Percentiles rank a stretch among this genome's conserved stretches.
Conservation (phyloP, 2,329 filamentous ascomycete species). For the Fusarium denticulatum region DNA sequence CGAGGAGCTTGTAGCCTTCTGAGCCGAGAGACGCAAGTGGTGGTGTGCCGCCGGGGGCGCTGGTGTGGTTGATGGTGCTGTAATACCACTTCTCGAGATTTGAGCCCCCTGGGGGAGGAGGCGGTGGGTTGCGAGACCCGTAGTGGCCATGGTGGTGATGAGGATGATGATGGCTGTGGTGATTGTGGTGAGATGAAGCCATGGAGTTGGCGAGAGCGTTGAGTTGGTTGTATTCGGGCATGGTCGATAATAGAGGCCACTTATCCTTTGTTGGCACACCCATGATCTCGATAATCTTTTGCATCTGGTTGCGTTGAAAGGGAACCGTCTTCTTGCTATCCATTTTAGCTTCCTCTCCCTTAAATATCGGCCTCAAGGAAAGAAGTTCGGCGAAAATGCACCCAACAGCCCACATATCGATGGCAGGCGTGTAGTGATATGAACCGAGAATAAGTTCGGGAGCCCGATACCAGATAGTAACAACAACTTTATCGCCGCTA, state of each 20-base stretch:
- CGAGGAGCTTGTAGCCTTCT: slow-evolving; percentile 85
- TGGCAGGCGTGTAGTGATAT: slow-evolving; percentile 95
- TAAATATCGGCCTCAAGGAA: slow-evolving; percentile 92
- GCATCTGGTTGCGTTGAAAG: slow-evolving; percentile 98
- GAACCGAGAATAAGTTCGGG: slow-evolving; percentile 92
- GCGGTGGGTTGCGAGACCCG: slow-evolving; percentile 52
- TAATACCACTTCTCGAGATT: slow-evolving; percentile 85
- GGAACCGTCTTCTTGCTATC: slow-evolving; percentile 97
- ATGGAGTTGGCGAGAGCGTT: slow-evolving; percentile 62
- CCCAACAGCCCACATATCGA: slow-evolving; percentile 97
- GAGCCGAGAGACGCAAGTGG: slow-evolving; percentile 70
- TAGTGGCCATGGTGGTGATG: slow-evolving; percentile 56
- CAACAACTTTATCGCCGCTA: slow-evolving; percentile 95
- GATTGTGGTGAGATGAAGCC: slow-evolving; percentile 54
- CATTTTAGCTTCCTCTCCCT: slow-evolving; percentile 99
- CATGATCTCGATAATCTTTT: slow-evolving; percentile 97
- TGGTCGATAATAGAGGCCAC: slow-evolving; percentile 85
- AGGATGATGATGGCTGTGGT: slow-evolving; percentile 56
- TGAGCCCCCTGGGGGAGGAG: slow-evolving; percentile 47
- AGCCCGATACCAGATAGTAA: slow-evolving; percentile 98
- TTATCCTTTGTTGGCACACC: slow-evolving; percentile 87
- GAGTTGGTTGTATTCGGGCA: slow-evolving; percentile 87
- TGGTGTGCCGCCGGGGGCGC: slow-evolving; percentile 47
- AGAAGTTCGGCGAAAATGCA: slow-evolving; percentile 97
- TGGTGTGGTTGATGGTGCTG: slow-evolving; percentile 70